Conservation (phyloP, 768 basidiomycete genomes). For the Pleurotus djamor region DNA sequence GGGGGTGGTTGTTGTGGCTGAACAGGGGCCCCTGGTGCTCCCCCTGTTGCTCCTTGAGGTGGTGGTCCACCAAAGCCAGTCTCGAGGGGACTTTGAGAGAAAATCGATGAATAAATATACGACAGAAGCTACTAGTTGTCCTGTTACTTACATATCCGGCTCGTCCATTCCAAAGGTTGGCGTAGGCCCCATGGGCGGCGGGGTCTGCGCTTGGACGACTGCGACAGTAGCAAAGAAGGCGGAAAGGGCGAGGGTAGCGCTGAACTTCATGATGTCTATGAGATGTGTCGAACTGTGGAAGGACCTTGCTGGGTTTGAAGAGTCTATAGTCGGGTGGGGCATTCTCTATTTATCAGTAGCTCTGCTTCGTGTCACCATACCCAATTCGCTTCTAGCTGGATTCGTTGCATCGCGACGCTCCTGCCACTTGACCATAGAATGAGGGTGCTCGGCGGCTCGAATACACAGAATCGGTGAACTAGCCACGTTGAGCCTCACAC, state of each 20-base stretch:
- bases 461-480: neutral
- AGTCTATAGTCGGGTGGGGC: neutral
- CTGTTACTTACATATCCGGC: neutral
- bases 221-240: neutral
- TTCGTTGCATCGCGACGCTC: neutral
- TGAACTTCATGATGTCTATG: conserved; percentile 1
- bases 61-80: neutral
- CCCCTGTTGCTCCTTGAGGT: neutral
- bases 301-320: too few species aligned
- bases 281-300: neutral
- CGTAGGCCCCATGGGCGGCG: neutral
- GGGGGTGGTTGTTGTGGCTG: neutral
- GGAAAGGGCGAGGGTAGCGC: neutral
- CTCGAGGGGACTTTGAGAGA: neutral
- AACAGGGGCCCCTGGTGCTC: neutral
- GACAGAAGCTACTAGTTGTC: neutral
- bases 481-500: neutral
- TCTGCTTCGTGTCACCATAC: neutral
- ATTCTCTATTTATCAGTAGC: neutral
- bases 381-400: neutral
- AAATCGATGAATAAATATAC: neutral
- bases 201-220: neutral
- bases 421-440: neutral
- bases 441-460: neutral
- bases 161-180: neutral